Evolutionary conservation across 495 filamentous ascomycete species (phyloP), one percentile per base, ranked within the genome.

Genomic region (Tuber microsphaerosporum): DNA sequence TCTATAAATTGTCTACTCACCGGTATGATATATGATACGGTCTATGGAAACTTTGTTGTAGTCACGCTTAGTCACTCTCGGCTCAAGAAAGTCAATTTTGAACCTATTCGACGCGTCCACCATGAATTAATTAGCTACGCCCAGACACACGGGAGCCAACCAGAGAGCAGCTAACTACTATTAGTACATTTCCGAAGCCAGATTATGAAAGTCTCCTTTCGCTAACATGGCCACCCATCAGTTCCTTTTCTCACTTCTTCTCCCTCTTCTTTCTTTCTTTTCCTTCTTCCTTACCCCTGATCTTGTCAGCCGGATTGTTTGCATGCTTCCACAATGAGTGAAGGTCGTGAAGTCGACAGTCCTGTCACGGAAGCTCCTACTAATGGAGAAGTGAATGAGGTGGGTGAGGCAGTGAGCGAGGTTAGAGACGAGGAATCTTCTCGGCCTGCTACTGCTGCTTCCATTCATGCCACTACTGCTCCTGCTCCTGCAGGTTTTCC

Each of bases 291-390:
- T 10, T 16, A 31, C n/a, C n/a, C 51, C 51, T 61, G n/a, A 61
- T 22, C n/a, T 61, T 61, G 31, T 61, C n/a, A 6, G n/a, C 10
- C 12, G 51, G 51, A 14, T 31, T 61, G 10, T 61, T 61, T 61
- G n/a, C 51, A 31, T 61, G 51, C 51, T 61, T 31, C 51, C 51
- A 61, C 51, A 61, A 61, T 61, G 51, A 61, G 51, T 61, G 51
- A 61, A 61, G 51, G 51, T 61, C 51, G n/a, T 61, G 51, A 61
- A 61, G n/a, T 16, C n/a, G 10, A 61, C 51, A 61, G n/a, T 61
- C 51, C n/a, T 61, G n/a, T 61, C 51, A 61, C n/a, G n/a, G 51
- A 61, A 61, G n/a, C n/a, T 26, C 51, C 51, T 61, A 22, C 51
- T 31, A 61, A 61, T 61, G 48, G 48, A 56, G n/a, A 26, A 14